Percentiles rank a stretch among this genome's conserved stretches.
Evolutionary conservation across 805 yeast genomes (phyloP).

Genomic region (Candida coleopterorum): DNA sequence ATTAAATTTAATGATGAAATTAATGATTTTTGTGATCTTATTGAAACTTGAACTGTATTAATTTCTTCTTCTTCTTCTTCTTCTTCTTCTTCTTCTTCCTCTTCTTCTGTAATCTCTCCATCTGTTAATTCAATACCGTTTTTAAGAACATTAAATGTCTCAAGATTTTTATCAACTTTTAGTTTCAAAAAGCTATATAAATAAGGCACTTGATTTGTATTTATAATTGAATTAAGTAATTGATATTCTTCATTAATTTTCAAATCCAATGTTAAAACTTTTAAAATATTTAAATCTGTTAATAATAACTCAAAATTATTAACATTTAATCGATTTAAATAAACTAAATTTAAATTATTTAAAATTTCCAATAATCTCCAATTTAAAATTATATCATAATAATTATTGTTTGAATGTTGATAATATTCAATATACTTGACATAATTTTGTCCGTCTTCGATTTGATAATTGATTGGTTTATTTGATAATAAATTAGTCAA

Average conservation of each 20-base stretch:
- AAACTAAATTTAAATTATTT: slow-evolving; percentile 27
- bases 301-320: slow-evolving; percentile 10
- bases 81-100: slow-evolving; percentile 12
- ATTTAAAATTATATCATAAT: slow-evolving; percentile 23
- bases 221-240: slow-evolving; percentile 21
- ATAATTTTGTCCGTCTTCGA: slow-evolving; percentile 24
- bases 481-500: slow-evolving; percentile 21
- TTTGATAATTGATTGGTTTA: slow-evolving; percentile 20
- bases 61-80: slow-evolving; percentile 8
- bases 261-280: slow-evolving; percentile 8
- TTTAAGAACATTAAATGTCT: slow-evolving; percentile 15
- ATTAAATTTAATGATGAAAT: slow-evolving; percentile 29
- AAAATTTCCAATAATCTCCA: slow-evolving; percentile 36
- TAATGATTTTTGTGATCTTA: slow-evolving; percentile 17
- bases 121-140: slow-evolving; percentile 32
- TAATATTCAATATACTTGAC: slow-evolving; percentile 28
- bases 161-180: slow-evolving; percentile 17
- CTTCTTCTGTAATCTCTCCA: slow-evolving; percentile 18
- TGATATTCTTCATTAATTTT: slow-evolving; percentile 15
- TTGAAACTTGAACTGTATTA: slow-evolving; percentile 2
- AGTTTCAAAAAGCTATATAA: slow-evolving; percentile 14
- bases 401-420: slow-evolving; percentile 14
- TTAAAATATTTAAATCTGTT: slow-evolving; percentile 11
- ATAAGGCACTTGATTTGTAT: slow-evolving; percentile 13
- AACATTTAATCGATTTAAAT: slow-evolving; percentile 16